Percentiles rank a stretch among this genome's conserved stretches.
Conservation (phyloP, 2,329 filamentous ascomycete species). For the Fusarium gaditjirri region DNA sequence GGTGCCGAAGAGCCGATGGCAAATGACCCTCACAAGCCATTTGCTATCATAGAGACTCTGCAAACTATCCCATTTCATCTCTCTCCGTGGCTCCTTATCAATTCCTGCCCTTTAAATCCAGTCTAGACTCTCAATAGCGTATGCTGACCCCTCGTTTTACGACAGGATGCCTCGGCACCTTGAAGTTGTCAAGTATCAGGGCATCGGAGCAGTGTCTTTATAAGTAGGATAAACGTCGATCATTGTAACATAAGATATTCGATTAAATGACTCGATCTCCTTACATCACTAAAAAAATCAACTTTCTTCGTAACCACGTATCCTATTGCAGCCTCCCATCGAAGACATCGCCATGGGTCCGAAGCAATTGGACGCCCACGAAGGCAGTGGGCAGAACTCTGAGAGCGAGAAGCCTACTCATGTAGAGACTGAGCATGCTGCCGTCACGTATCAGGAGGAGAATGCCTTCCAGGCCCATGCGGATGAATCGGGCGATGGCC, state of each 20-base stretch:
- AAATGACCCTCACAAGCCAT: background rate
- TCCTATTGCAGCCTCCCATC: too few relatives aligned
- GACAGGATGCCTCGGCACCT: background rate
- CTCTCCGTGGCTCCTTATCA: background rate
- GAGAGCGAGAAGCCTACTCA: background rate
- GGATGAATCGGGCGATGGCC: background rate
- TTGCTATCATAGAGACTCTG: background rate
- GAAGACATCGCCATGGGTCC: background rate
- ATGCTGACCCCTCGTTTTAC: background rate
- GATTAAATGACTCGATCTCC: background rate
- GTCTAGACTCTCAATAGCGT: background rate
- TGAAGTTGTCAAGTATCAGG: background rate
- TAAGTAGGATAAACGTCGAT: background rate
- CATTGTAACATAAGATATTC: rapidly evolving
- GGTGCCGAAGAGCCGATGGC: background rate
- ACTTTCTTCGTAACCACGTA: rapidly evolving
- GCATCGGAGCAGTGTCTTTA: background rate
- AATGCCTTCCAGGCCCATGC: background rate
- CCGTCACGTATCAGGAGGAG: background rate
- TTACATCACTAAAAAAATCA: rapidly evolving
- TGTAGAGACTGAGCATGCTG: background rate
- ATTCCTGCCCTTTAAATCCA: background rate
- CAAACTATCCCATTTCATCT: background rate
- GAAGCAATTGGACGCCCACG: background rate
- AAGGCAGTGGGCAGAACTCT: background rate